These are phyloP conservation scores for Podospora fimiseda DNA, from an alignment of 495 filamentous ascomycete species.

Conservation along the genomic window DNA sequence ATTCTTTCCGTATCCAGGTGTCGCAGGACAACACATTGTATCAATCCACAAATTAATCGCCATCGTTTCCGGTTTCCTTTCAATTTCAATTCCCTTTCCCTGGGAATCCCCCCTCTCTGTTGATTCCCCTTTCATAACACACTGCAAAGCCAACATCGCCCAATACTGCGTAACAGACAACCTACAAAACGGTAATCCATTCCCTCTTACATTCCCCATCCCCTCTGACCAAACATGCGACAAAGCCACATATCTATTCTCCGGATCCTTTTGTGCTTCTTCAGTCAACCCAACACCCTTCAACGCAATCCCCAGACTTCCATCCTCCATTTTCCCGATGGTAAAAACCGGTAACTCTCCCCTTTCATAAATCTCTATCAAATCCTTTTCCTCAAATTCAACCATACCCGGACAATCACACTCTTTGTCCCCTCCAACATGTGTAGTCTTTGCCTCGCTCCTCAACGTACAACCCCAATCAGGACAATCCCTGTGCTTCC, in stretches of 20 bases:
- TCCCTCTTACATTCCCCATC: conserved; percentile 14
- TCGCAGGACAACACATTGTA: conserved; percentile 18
- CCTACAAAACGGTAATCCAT: conserved; percentile 17
- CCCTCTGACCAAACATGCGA: conserved; percentile 24
- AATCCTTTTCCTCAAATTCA: background rate
- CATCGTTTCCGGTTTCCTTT: background rate
- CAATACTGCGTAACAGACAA: conserved; percentile 5
- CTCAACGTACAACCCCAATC: background rate
- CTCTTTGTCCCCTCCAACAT: background rate
- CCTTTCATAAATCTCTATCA: background rate
- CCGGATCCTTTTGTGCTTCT: background rate
- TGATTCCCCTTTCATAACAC: no score
- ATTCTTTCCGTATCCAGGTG: conserved; percentile 2
- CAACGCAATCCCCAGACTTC: background rate
- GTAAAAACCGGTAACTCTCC: background rate
- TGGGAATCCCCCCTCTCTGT: no score
- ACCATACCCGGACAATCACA: background rate
- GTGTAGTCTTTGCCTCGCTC: background rate
- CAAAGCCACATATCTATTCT: conserved; percentile 8
- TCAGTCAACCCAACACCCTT: background rate
- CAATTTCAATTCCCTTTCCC: background rate
- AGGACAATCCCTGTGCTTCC: background rate
- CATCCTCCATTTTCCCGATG: background rate
- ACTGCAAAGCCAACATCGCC: background rate
- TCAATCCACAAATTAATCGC: conserved; percentile 20